Percentiles rank a stretch among this genome's conserved stretches.
Evolutionary conservation across 805 yeast genomes (phyloP).

Genomic region (Candida caryicola): DNA sequence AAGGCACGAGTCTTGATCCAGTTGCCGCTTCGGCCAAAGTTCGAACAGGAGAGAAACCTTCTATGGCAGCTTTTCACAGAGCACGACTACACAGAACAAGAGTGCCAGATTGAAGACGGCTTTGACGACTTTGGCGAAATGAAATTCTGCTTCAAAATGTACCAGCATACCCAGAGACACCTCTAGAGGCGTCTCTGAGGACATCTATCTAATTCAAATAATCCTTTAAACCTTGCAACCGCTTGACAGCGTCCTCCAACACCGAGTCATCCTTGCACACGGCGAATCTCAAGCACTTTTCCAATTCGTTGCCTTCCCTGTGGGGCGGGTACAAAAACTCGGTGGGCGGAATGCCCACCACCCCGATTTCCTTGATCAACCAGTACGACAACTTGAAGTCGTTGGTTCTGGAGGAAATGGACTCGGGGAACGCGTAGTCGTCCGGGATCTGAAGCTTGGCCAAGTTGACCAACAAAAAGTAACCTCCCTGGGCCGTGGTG

Average conservation of each 20-base stretch:
- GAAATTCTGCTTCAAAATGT: slow-evolving; percentile 49
- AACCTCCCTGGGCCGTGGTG: slow-evolving; percentile 90
- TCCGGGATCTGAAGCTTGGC: slow-evolving; percentile 76
- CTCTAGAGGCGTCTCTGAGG: neutral
- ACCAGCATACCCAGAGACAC: neutral
- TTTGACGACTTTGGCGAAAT: slow-evolving; percentile 83
- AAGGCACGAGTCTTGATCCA: slow-evolving; percentile 59
- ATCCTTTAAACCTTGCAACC: slow-evolving; percentile 66
- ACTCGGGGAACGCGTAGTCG: slow-evolving; percentile 69
- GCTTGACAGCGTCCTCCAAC: slow-evolving; percentile 75
- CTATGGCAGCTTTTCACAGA: slow-evolving; percentile 55
- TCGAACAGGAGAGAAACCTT: slow-evolving; percentile 57
- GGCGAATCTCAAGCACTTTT: slow-evolving; percentile 86
- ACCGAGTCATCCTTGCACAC: slow-evolving; percentile 89
- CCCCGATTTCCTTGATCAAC: slow-evolving; percentile 89
- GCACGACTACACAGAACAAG: slow-evolving; percentile 31
- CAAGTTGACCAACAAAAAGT: slow-evolving; percentile 86
- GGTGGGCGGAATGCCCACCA: slow-evolving; percentile 96
- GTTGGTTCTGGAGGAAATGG: slow-evolving; percentile 62
- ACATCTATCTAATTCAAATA: slow-evolving; percentile 44
- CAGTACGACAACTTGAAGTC: slow-evolving; percentile 91
- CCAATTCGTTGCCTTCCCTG: slow-evolving; percentile 62
- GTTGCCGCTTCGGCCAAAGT: slow-evolving; percentile 70
- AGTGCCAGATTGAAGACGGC: slow-evolving; percentile 55
- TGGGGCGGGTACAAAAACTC: slow-evolving; percentile 77